phyloP scores from a whole-genome alignment of 2,329 filamentous ascomycete genomes.

The Pochonia chlamydosporia region DNA sequence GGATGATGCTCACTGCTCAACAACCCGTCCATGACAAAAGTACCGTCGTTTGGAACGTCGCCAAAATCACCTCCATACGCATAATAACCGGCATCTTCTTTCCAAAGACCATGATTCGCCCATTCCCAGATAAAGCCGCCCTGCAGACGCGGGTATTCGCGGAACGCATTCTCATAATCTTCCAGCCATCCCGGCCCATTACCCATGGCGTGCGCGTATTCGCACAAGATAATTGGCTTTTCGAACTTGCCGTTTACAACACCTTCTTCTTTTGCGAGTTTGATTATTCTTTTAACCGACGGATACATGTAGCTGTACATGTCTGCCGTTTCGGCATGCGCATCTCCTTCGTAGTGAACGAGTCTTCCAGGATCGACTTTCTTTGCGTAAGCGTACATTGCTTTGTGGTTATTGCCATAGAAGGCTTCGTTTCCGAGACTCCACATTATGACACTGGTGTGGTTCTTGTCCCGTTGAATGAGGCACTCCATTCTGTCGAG shows the following conservation, averaged over 20 bases:
- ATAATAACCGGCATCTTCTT: constrained; percentile 39
- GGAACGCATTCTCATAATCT: constrained; percentile 62
- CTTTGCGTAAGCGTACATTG: constrained; percentile 61
- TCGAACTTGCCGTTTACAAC: constrained; percentile 38
- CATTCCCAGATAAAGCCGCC: constrained; percentile 65
- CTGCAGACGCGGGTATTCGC: constrained; percentile 53
- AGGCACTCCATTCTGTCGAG: constrained; percentile 61
- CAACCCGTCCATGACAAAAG: constrained; percentile 59
- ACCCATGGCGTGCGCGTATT: constrained; percentile 63
- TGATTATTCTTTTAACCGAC: constrained; percentile 42
- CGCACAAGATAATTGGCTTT: constrained; percentile 55
- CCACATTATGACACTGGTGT: constrained; percentile 67
- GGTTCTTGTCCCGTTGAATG: constrained; percentile 64
- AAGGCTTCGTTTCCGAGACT: constrained; percentile 69
- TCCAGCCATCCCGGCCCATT: constrained; percentile 66
- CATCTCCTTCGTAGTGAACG: constrained; percentile 63
- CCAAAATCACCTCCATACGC: constrained; percentile 59
- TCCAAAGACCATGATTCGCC: constrained; percentile 54
- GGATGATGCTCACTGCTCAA: constrained; percentile 48
- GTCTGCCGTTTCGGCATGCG: constrained; percentile 52
- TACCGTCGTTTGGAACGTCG: constrained; percentile 53
- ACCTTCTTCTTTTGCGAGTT: constrained; percentile 36
- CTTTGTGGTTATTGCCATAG: constrained; percentile 61
- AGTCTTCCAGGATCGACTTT: constrained; percentile 50
- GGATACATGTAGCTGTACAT: constrained; percentile 67